Percentiles rank a stretch among this genome's conserved stretches.
These are phyloP conservation scores for Cercospora zeina DNA, from an alignment of 2,329 filamentous ascomycete species.

Conservation along the genomic window DNA sequence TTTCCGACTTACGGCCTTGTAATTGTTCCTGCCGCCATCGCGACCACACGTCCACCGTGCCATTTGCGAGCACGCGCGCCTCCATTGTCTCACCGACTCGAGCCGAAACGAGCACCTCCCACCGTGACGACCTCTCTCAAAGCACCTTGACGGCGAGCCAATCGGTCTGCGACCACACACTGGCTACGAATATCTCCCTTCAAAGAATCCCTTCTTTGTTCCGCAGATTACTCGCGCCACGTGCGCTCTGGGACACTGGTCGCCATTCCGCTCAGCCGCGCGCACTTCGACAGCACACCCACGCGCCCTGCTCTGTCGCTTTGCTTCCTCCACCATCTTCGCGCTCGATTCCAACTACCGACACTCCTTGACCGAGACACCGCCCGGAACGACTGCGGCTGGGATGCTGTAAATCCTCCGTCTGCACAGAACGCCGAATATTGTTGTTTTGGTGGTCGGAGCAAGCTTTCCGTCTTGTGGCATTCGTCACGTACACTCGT, in stretches of 20 bases:
- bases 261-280: constrained; percentile 11
- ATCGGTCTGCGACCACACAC: constrained; percentile 26
- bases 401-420: constrained; percentile 34
- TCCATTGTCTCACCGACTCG: constrained; percentile 24
- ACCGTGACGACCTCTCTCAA: constrained; percentile 22
- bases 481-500: constrained; percentile 55
- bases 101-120: constrained; percentile 20
- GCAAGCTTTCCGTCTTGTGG: constrained; percentile 35
- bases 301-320: background rate
- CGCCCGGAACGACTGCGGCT: constrained; percentile 22
- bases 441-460: constrained; percentile 27
- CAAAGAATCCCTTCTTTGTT: constrained; percentile 28
- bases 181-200: constrained; percentile 21
- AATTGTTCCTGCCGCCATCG: constrained; percentile 23
- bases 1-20: constrained; percentile 30
- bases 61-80: constrained; percentile 23
- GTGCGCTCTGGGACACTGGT: constrained; percentile 18
- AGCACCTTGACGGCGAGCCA: constrained; percentile 20
- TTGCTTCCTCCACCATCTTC: constrained; percentile 3
- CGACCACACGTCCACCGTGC: constrained; percentile 7
- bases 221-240: constrained; percentile 25
- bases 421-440: constrained; percentile 17
- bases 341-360: constrained; percentile 35
- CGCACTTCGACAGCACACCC: constrained; percentile 11
- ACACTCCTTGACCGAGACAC: constrained; percentile 35